Evolutionary conservation across 495 filamentous ascomycete species (phyloP).

Genomic region (Choiromyces venosus): DNA sequence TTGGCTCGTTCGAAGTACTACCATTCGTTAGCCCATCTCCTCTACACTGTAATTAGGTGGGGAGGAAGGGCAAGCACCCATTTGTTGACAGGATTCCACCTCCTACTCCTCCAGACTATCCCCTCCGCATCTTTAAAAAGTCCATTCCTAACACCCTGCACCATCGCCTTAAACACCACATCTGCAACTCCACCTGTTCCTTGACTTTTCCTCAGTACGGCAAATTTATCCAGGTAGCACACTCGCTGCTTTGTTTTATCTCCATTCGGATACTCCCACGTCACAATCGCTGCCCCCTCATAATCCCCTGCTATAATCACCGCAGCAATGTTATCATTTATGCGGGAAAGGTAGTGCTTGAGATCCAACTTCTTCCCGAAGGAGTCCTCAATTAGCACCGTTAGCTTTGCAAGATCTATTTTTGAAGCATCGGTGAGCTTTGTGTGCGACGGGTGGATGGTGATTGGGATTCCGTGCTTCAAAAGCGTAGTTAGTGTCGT

Average conservation of each 20-base stretch:
- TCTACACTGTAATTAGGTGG: background rate
- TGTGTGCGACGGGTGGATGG: constrained; percentile 62
- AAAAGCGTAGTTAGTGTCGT: constrained; percentile 65
- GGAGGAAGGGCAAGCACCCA: constrained; percentile 49
- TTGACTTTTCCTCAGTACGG: constrained; percentile 79
- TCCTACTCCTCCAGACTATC: constrained; percentile 63
- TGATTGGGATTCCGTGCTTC: constrained; percentile 85
- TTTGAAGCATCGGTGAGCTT: constrained; percentile 63
- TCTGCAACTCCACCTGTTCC: constrained; percentile 90
- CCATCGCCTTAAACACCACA: constrained; percentile 93
- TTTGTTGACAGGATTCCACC: constrained; percentile 80
- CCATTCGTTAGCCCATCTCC: background rate
- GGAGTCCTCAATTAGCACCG: constrained; percentile 88
- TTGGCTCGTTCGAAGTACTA: constrained; percentile 79
- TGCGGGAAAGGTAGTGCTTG: constrained; percentile 69
- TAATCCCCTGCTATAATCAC: constrained; percentile 94
- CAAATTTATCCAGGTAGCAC: constrained; percentile 97
- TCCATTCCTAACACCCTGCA: constrained; percentile 58
- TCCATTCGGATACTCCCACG: constrained; percentile 73
- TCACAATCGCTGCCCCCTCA: constrained; percentile 89
- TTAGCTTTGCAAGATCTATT: constrained; percentile 74
- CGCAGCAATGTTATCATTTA: constrained; percentile 73
- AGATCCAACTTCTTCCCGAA: constrained; percentile 82
- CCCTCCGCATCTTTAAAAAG: constrained; percentile 29
- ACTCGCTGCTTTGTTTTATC: constrained; percentile 57